Conservation (phyloP, 352 stramenopile species). For the Globisporangium camurandrum region DNA sequence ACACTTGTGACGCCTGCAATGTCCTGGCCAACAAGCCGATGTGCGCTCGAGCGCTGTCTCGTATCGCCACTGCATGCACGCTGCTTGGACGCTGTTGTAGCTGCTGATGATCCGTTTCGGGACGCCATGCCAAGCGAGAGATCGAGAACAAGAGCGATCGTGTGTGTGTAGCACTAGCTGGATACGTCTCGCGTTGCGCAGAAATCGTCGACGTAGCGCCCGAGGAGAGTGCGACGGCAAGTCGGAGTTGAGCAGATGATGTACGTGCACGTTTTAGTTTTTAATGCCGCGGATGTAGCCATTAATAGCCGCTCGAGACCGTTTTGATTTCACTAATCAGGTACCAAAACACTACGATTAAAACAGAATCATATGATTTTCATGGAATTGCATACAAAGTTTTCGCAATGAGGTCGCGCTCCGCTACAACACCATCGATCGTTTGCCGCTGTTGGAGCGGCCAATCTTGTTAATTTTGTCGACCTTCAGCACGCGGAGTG, state of each 20-base stretch:
- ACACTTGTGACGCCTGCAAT: slow-evolving; percentile 41
- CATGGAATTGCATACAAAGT: too few relatives aligned
- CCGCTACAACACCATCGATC: too few relatives aligned
- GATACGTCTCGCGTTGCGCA: background rate
- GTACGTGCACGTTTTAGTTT: background rate
- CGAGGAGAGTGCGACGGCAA: background rate
- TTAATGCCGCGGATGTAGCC: background rate
- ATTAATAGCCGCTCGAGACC: background rate
- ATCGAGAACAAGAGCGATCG: too few relatives aligned
- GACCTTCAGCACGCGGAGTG: too few relatives aligned
- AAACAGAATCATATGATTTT: too few relatives aligned
- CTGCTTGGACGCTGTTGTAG: slow-evolving; percentile 1
- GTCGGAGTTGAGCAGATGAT: background rate
- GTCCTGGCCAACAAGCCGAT: slow-evolving; percentile 46
- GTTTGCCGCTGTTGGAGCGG: too few relatives aligned
- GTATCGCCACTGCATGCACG: slow-evolving; percentile 2
- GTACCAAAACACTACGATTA: too few relatives aligned
- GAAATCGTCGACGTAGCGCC: background rate
- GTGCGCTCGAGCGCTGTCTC: slow-evolving; percentile 23
- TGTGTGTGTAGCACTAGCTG: too few relatives aligned
- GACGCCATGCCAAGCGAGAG: slow-evolving; percentile 2
- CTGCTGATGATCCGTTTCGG: background rate
- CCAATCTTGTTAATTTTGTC: too few relatives aligned
- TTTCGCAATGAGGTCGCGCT: too few relatives aligned
- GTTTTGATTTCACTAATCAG: too few relatives aligned